A percentile compares a stretch with the other conserved stretches of the same genome.
Conservation (phyloP, 164 flowering plant genomes). For the Annona cherimola region DNA sequence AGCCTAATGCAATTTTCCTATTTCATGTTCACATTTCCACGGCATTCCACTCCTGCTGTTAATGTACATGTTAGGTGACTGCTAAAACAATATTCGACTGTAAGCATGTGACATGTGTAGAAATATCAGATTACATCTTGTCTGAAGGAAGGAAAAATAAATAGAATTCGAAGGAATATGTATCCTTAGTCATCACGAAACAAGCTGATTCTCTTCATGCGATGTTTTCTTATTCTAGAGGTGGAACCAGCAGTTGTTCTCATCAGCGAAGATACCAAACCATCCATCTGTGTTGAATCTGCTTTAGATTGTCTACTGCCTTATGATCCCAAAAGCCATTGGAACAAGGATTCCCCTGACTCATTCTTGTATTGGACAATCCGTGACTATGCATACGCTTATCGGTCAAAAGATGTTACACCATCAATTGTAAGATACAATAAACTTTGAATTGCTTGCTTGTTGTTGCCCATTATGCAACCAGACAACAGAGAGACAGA, state of each 20-base stretch:
- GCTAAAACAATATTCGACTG: not conserved
- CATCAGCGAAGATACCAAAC: slow-evolving; percentile 54
- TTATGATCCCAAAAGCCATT: slow-evolving; percentile 47
- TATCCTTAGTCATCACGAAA: not conserved
- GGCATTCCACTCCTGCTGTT: not conserved
- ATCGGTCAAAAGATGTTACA: slow-evolving; percentile 52
- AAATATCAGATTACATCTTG: too few relatives aligned
- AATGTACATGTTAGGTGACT: not conserved
- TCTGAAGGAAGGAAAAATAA: too few relatives aligned
- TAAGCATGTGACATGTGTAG: too few relatives aligned
- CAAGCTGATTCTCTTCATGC: not conserved
- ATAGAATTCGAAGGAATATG: not conserved
- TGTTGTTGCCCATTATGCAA: slow-evolving; percentile 1
- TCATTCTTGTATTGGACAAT: slow-evolving; percentile 83
- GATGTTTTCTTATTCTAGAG: slow-evolving; percentile 32
- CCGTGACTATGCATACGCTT: slow-evolving; percentile 90
- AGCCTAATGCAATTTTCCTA: not conserved
- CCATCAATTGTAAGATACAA: slow-evolving; percentile 56
- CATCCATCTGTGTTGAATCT: slow-evolving; percentile 58
- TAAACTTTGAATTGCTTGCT: not conserved
- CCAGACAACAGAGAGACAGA: not conserved
- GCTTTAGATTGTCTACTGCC: slow-evolving; percentile 74
- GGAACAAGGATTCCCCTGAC: slow-evolving; percentile 26
- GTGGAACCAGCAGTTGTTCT: slow-evolving; percentile 47
- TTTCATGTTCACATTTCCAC: not conserved